phyloP scores from a whole-genome alignment of 148 eudicot species.

The Rhododendron molle region DNA sequence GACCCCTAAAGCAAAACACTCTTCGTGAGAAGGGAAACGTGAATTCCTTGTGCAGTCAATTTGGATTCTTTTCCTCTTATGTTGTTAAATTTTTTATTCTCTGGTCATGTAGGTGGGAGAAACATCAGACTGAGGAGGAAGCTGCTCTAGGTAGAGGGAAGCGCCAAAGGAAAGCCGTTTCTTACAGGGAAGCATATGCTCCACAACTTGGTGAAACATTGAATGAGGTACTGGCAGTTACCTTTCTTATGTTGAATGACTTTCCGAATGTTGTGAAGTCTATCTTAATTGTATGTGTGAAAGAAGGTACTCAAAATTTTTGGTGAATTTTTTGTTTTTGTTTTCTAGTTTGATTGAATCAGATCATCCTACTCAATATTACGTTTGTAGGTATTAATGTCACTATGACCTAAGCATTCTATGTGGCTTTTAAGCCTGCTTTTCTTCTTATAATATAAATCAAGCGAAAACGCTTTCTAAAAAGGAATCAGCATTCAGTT shows the following conservation, averaged over 20 bases:
- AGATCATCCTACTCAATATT: neutral
- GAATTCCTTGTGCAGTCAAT: neutral
- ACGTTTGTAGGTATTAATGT: neutral
- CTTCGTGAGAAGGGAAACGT: neutral
- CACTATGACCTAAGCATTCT: too few relatives aligned
- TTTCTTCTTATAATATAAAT: neutral
- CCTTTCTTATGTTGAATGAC: neutral
- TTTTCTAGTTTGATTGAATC: neutral
- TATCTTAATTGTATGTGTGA: neutral
- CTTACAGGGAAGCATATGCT: slow-evolving; percentile 90
- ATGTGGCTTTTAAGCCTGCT: neutral
- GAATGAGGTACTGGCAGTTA: slow-evolving; percentile 47
- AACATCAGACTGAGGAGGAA: slow-evolving; percentile 83
- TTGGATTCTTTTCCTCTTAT: neutral
- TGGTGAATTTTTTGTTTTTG: neutral
- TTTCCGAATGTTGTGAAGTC: neutral
- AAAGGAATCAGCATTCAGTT: neutral
- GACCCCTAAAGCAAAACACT: neutral
- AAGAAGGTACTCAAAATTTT: neutral
- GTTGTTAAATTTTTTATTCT: neutral
- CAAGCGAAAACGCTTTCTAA: neutral
- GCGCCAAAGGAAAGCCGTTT: slow-evolving; percentile 87
- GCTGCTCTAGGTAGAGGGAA: slow-evolving; percentile 98
- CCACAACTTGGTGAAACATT: slow-evolving; percentile 53
- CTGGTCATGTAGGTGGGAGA: slow-evolving; percentile 75